Base-by-base conservation (phyloP, 768 basidiomycete species). In the Boletus bicolor region DNA sequence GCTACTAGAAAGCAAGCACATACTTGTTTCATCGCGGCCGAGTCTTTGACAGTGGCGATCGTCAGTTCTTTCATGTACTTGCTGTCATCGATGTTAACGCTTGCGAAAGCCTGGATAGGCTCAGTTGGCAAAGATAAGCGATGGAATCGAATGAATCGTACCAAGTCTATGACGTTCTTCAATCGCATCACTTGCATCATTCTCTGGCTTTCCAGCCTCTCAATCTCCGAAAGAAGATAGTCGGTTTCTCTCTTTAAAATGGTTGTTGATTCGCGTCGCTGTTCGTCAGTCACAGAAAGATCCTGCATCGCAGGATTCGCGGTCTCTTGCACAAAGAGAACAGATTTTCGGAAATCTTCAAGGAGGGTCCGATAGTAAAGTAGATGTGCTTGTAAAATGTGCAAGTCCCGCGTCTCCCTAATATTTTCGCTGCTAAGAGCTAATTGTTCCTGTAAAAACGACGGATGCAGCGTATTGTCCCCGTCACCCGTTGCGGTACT, bases 31-130 rank as follows among this genome's bases (percentile, higher is more conserved):
- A 73, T 75, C 2, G 73, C 72, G 8, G 71, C 68, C 63, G 78
- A 79, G 56, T 77, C 77, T 32, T 69, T 66, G 12, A 78, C 66
- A 4, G 78, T 69, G 4, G 77, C 75, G 49, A 73, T 53, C 2
- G 83, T 83, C 68, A 85, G 74, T 26, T 74, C 55, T 49, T 77
- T 69, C 80, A 82, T 83, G 17, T 74, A 72, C 52, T 58, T 74
- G 64, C 79, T 83, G 56, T 86, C 84, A 1, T 71, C 71, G 47
- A 85, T 81, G 57, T 82, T 85, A 26, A 85, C 81, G 42, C 70
- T 79, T 44, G 80, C 80, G 61, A 85, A 85, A 9, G 81, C 83
- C 84, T 84, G 49, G 4, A 32, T 36, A 26, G 28, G 39, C 0
- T 15, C 17, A 6, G 37, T 58, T 21, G 32, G 47, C 14, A 47